A percentile compares a stretch with the other conserved stretches of the same genome.
These are phyloP conservation scores for Sequoia sempervirens DNA, from an alignment of 75 land plant species.

Conservation along the genomic window DNA sequence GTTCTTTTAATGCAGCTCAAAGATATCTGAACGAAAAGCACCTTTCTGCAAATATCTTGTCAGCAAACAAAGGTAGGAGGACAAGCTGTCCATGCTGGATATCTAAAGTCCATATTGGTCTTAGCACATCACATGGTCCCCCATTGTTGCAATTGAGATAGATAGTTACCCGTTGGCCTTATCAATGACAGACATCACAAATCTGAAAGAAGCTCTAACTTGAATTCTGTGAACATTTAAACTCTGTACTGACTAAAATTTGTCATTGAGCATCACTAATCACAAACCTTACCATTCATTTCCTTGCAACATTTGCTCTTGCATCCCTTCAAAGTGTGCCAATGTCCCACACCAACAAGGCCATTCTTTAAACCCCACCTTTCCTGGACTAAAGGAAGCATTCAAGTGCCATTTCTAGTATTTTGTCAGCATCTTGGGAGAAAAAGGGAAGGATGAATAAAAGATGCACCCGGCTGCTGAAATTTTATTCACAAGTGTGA, in stretches of 20 bases:
- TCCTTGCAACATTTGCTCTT: neutral
- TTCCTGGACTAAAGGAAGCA: neutral
- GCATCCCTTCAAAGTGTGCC: neutral
- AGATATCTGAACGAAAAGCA: no score
- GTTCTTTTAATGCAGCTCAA: no score
- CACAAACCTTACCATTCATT: neutral
- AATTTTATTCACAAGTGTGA: neutral
- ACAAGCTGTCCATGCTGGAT: no score
- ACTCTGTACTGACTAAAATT: neutral
- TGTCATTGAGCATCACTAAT: neutral
- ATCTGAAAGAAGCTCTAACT: no score
- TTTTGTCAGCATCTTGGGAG: neutral
- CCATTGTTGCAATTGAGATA: no score
- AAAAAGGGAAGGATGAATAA: neutral
- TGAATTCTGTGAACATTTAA: neutral
- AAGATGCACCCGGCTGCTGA: neutral
- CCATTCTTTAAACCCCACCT: neutral
- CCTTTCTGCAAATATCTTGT: no score
- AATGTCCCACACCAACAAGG: neutral
- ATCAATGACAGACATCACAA: neutral
- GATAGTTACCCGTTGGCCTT: neutral
- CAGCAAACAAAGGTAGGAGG: no score
- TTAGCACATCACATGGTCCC: no score
- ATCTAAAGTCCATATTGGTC: no score
- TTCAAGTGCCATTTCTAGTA: neutral